Evolutionary conservation across 2,329 filamentous ascomycete species (phyloP).

Genomic region (Fusarium piperis): DNA sequence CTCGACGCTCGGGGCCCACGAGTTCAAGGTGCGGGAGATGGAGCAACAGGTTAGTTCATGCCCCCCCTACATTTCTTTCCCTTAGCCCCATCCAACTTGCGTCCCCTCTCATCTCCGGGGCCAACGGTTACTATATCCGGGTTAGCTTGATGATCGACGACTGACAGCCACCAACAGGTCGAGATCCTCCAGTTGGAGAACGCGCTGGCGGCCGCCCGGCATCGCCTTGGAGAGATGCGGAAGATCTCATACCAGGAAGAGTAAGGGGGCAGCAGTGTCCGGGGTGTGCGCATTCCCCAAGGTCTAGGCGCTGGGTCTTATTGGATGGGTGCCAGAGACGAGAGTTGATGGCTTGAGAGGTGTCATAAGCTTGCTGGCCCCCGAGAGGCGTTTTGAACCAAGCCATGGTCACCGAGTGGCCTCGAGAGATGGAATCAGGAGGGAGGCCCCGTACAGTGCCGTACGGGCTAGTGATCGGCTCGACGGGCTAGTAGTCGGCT

Average conservation of each 20-base stretch:
- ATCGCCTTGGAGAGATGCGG: constrained; percentile 93
- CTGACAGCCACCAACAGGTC: constrained; percentile 67
- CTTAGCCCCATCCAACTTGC: not conserved
- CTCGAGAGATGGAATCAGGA: not conserved
- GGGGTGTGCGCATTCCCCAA: constrained; percentile 5
- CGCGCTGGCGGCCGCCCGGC: constrained; percentile 78
- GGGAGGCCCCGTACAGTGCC: not conserved
- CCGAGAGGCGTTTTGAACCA: not conserved
- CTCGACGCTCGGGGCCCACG: constrained; percentile 84
- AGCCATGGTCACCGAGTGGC: not conserved
- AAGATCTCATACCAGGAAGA: constrained; percentile 95
- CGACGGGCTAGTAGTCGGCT: not conserved
- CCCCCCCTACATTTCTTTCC: not conserved
- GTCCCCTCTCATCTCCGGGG: constrained; percentile 16
- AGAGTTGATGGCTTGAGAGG: constrained; percentile 15
- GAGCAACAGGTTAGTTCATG: constrained; percentile 87
- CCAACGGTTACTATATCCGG: constrained; percentile 37
- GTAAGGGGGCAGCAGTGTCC: constrained; percentile 40
- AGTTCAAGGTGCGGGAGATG: constrained; percentile 99
- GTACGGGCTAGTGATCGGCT: not conserved
- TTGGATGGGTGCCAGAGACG: not conserved
- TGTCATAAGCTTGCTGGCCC: constrained; percentile 1
- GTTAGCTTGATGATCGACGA: constrained; percentile 17
- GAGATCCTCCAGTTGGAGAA: constrained; percentile 98
- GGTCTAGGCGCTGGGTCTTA: not conserved